Evolutionary conservation across 805 yeast species (phyloP), one percentile per base, ranked within the genome.

Genomic region (Myxozyma kluyveri): DNA sequence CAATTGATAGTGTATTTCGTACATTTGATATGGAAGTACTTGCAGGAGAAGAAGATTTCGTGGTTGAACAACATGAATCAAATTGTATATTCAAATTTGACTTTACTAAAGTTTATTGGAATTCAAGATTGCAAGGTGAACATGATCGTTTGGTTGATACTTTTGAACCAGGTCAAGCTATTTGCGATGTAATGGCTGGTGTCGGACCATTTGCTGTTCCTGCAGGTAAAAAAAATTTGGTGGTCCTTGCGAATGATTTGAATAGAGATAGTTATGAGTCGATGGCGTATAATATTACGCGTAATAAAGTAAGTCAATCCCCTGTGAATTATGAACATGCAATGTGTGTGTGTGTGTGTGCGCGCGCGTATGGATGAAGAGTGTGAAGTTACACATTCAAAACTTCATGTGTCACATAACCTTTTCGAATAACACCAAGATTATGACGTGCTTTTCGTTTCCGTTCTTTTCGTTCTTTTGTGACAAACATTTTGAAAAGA

Each of bases 151-250:
- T 93, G 39, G 84, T 93, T 2, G 66, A 70, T 1, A 65, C 70
- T 35, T 84, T 86, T 62, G 62, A 77, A 38, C 74, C 79, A 3
- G 84, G 85, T 7, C 85, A 84, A 53, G 86, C 88, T 4, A 86
- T 95, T 0, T 88, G 88, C 63, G 99, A 93, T 72, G 97, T 89
- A 0, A 87, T 95, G 81, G 98, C 96, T 0, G 99, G 99, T 42
- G 98, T 93, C 1, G 99, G 99, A 0, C 99, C 99, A 3, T 93
- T 95, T 72, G 91, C 95, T 1, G 81, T 93, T 1, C 99, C 99
- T 0, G 96, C 97, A 0, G 98, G 90, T 12, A 88, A 85, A 67
- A 87, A 84, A 56, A 78, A 78, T 14, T 85, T 83, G 9, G 67
- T 90, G 47, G 95, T 88, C 0, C 74, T 93, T 61, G 96, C 97